These are phyloP conservation scores for Fusarium sp. DNA, from an alignment of 2,329 filamentous ascomycete species.

Conservation along the genomic window DNA sequence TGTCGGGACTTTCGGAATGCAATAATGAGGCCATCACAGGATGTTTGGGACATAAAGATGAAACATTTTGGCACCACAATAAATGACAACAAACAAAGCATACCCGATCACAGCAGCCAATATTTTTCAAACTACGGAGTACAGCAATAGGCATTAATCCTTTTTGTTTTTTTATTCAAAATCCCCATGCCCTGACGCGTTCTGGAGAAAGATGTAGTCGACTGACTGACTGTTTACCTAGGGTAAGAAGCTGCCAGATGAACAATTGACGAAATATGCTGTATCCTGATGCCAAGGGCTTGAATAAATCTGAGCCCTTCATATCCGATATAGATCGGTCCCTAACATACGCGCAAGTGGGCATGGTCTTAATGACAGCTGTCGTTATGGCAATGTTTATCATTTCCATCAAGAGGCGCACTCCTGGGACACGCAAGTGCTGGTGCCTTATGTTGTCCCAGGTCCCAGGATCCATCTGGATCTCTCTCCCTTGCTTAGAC, in stretches of 20 bases:
- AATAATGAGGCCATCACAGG: conserved; percentile 9
- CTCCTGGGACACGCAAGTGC: conserved; percentile 2
- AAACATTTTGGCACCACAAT: conserved; percentile 29
- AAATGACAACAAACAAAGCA: background rate
- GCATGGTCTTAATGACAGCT: background rate
- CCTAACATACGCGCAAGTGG: background rate
- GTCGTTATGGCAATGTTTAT: background rate
- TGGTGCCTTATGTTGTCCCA: background rate
- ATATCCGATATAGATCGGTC: background rate
- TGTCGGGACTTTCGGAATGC: conserved; percentile 27
- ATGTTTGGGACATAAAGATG: background rate
- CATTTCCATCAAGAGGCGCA: conserved; percentile 1
- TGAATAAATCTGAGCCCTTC: background rate
- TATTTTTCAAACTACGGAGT: background rate
- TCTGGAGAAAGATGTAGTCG: background rate
- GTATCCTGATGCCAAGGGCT: background rate
- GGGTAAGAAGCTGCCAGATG: background rate
- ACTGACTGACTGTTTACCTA: too few relatives aligned
- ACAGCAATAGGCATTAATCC: background rate
- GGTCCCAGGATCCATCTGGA: background rate
- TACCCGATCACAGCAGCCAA: background rate
- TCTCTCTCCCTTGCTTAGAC: conserved; percentile 22
- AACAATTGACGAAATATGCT: background rate
- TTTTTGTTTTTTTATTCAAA: background rate
- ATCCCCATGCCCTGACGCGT: background rate